Conservation (phyloP, 495 filamentous ascomycete species). For the Pyronema domesticum region DNA sequence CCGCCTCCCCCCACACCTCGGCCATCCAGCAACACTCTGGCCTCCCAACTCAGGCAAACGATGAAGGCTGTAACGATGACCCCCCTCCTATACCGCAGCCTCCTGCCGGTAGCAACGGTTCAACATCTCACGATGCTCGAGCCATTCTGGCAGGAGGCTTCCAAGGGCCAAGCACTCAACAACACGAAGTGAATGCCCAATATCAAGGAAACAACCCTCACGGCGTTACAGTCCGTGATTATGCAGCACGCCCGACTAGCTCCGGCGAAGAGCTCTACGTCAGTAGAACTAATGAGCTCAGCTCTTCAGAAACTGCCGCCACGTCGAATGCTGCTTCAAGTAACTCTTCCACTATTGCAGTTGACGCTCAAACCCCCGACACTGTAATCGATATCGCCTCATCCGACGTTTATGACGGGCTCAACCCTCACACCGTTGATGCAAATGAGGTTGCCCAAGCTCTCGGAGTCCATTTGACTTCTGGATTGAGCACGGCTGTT, state of each 20-base stretch:
- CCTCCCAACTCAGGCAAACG: slow-evolving; percentile 14
- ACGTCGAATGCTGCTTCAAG: slow-evolving; percentile 10
- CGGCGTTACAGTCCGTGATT: slow-evolving; percentile 2
- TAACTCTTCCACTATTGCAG: slow-evolving; percentile 19
- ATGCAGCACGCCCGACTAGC: background rate
- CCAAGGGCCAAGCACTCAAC: slow-evolving; percentile 16
- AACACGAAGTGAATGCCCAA: slow-evolving; percentile 2
- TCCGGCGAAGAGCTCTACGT: background rate
- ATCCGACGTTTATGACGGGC: slow-evolving; percentile 12
- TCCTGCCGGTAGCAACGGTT: slow-evolving; percentile 18
- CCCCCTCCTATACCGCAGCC: slow-evolving; percentile 25
- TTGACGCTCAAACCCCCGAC: slow-evolving; percentile 5
- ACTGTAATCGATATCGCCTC: slow-evolving; percentile 11
- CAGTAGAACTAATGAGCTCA: background rate
- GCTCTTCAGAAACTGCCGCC: background rate
- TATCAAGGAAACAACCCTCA: background rate
- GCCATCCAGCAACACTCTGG: slow-evolving; percentile 22
- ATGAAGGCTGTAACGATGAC: slow-evolving; percentile 24
- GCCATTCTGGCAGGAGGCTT: slow-evolving; percentile 22
- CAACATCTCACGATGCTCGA: background rate
- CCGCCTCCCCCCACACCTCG: slow-evolving; percentile 17
- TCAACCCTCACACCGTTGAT: slow-evolving; percentile 16
- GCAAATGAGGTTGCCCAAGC: slow-evolving; percentile 13
- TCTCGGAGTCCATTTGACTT: slow-evolving; percentile 12
- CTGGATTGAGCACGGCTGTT: slow-evolving; percentile 16